Conservation (phyloP, 176 grass and related monocot species). For the Oryza australiensis region DNA sequence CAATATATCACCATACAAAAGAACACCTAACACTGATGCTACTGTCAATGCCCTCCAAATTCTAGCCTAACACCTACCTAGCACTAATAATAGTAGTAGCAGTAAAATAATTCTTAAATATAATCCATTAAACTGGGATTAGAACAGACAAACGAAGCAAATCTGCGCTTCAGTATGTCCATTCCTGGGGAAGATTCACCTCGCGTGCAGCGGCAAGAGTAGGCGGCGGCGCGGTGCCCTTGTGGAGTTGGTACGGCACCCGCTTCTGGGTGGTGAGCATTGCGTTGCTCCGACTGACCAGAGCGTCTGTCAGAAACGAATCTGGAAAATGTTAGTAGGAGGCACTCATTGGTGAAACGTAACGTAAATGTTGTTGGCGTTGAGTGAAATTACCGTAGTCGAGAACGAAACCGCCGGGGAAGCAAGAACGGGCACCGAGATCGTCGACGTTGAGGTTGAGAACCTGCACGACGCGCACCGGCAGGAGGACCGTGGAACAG, state of each 20-base stretch:
- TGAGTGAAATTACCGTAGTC: conserved; percentile 39
- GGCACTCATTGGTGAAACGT: not conserved
- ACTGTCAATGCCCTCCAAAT: conserved; percentile 36
- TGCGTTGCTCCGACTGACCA: conserved; percentile 63
- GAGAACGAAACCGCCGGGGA: conserved; percentile 58
- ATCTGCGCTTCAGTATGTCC: conserved; percentile 72
- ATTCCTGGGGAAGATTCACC: conserved; percentile 69
- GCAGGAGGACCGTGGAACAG: conserved; percentile 78
- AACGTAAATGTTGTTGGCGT: not conserved
- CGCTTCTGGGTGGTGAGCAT: conserved; percentile 41
- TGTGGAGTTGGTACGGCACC: not conserved
- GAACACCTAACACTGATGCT: conserved; percentile 66
- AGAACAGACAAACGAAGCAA: conserved; percentile 15
- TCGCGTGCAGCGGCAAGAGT: not conserved
- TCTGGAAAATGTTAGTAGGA: not conserved
- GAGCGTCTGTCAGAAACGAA: conserved; percentile 31
- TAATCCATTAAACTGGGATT: conserved; percentile 25
- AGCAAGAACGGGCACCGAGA: conserved; percentile 55
- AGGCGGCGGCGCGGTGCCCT: not conserved
- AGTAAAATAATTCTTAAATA: conserved; percentile 25
- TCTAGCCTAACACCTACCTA: conserved; percentile 60
- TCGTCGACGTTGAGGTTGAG: conserved; percentile 90
- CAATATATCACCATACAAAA: conserved; percentile 53
- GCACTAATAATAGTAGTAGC: conserved; percentile 30
- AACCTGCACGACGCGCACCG: conserved; percentile 82